Base-by-base conservation (phyloP, 805 yeast genomes). In the Yamadazyma laniorum region DNA sequence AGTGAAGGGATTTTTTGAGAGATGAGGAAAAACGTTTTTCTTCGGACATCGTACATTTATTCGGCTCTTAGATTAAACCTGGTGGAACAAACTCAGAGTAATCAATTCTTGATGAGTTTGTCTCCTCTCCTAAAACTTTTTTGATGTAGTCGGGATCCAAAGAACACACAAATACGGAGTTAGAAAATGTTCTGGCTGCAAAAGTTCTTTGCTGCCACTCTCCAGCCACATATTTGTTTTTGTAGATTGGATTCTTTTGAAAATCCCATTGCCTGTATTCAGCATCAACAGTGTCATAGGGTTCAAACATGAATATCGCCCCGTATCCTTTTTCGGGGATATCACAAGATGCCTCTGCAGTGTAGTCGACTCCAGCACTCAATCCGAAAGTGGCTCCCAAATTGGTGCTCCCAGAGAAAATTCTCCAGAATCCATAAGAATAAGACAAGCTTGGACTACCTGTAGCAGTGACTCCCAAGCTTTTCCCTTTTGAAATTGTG, bases 281-380 rank as follows among this genome's bases (percentile, higher is more conserved):
- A 11, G 35, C 32, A 5, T 38, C 28, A 16, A 32, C 28, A 2
- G 19, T 13, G 7, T 40, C 27, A 3, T 29, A 19, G 4, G 30
- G 35, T 25, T 43, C 47, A 26, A 43, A 46, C 14, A 35, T 26
- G 30, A 36, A 43, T 16, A 46, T n/a, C 6, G 43, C 50, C 8
- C 50, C 50, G 22, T 15, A 19, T 18, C 18, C 31, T 2, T 39
- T 39, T 12, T 25, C 29, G 14, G 50, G 50, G 7, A 46, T 39
- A 9, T 25, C 32, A 31, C 49, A 45, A 16, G 40, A 21, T 5
- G 40, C 47, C 12, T 37, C 40, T 1, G 36, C 33, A 7, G 44
- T 26, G 16, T 25, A 21, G 7, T 37, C 36, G 16, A 32, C 6
- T 3, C 33, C 35, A 4, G 15, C 35, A 11, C 25, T 17, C 11